Base-by-base conservation (phyloP, 345 rosid species). In the Dipteronia sinensis region DNA sequence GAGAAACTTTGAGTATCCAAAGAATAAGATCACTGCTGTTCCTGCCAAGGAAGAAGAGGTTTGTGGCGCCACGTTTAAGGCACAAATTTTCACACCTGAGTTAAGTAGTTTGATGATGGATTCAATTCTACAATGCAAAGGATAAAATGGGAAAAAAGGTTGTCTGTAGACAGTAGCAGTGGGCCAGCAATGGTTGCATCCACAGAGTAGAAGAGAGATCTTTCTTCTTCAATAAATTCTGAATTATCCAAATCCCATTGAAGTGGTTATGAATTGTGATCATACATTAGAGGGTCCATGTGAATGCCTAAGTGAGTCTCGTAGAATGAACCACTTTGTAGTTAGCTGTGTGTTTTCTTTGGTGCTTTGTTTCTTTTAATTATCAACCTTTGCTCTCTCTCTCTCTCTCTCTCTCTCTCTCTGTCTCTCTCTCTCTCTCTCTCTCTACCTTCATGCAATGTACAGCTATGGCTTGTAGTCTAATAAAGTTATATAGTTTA, bases 1-100 rank as follows among this genome's bases (percentile, higher is more conserved):
- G 65, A 89, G 89, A 84, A 89, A 97, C 91, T 95, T 84, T 67
- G 97, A 92, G 91, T 91, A 93, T 81, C 99, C 98, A 2, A 95
- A 95, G 86, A 93, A 70, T 77, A 95, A 86, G 87, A 86, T 95
- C 86, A 92, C 98, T 67, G 99, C 98, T 4, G 81, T 95, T 75
- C 99, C 97, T 64, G 99, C 98, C 1, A 65, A 84, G 1, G 99
- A 95, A 78, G 99, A 93, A 82, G 98, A 95, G 85, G 89, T 95
- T n/a, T 95, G 98, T 97, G 99, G 99, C 55, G 99, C 99, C 13
- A 95, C 94, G 9, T 95, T 93, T 78, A 93, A 87, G 99, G 98
- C 93, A 84, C 27, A 27, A 27, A 27, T 27, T 27, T 27, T 27
- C 19, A 66, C 58, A 6, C n/a, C n/a, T n/a, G n/a, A n/a, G n/a